These are phyloP conservation scores for Cytospora chrysosperma DNA, from an alignment of 2,329 filamentous ascomycete species.

Conservation along the genomic window DNA sequence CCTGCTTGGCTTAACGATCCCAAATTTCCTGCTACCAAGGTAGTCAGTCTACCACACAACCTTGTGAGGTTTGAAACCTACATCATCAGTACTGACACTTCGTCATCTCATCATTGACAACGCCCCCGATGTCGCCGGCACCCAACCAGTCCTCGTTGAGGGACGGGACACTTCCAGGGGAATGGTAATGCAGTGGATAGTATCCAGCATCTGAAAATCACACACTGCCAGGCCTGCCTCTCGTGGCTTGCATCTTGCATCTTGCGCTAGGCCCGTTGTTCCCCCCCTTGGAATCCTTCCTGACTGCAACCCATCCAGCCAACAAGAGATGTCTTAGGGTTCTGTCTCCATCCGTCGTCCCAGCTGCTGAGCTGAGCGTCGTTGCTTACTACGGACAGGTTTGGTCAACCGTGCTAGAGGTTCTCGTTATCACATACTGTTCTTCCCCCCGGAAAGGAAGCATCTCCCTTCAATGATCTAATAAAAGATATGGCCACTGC, in stretches of 20 bases:
- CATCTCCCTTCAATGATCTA: neutral
- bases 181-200: neutral
- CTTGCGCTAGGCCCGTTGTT: conserved; percentile 3
- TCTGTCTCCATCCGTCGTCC: neutral
- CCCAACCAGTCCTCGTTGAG: neutral
- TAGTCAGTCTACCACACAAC: neutral
- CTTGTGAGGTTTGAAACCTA: neutral
- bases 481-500: neutral
- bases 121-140: neutral
- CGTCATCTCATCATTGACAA: neutral
- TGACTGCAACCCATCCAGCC: neutral
- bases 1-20: neutral
- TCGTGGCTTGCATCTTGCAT: neutral
- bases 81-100: neutral
- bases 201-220: neutral
- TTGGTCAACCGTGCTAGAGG: neutral
- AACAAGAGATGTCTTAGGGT: neutral
- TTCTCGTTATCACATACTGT: neutral
- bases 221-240: neutral
- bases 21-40: neutral
- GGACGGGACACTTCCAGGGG: neutral
- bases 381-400: no score
- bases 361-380: neutral
- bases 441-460: neutral
- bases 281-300: neutral